Conservation (phyloP, 441 rosid species). For the Jatropha multifida region DNA sequence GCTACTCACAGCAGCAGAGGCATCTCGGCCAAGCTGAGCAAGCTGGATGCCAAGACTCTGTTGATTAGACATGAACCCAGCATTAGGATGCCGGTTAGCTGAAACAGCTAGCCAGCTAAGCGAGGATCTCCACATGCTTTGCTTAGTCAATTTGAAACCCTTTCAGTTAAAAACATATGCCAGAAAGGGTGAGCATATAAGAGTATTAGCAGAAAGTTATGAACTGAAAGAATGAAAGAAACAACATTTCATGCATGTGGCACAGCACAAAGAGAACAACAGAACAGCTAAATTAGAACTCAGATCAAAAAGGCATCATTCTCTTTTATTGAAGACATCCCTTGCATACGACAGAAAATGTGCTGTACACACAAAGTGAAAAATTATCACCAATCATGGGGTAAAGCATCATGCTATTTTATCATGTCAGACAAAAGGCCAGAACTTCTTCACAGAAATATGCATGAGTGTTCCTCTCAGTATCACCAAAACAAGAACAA, state of each 20-base stretch:
- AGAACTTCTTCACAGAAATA: not conserved
- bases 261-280: not conserved
- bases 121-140: constrained; percentile 77
- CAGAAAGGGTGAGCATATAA: not conserved
- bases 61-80: constrained; percentile 86
- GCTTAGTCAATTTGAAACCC: constrained; percentile 87
- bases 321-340: not conserved
- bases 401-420: not conserved
- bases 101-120: constrained; percentile 85
- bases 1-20: constrained; percentile 90
- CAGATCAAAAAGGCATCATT: not conserved
- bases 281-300: not conserved
- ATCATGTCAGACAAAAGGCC: not conserved
- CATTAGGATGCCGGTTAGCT: constrained; percentile 69
- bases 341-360: not conserved
- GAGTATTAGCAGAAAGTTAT: not conserved
- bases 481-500: too few species aligned
- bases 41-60: constrained; percentile 91
- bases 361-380: not conserved
- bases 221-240: not conserved
- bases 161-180: constrained; percentile 25
- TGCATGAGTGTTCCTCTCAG: not conserved
- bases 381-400: not conserved
- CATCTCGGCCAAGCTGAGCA: constrained; percentile 95
- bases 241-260: not conserved